These are phyloP conservation scores for Hymenoscyphus salicellus DNA, from an alignment of 2,329 filamentous ascomycete species.

Conservation along the genomic window DNA sequence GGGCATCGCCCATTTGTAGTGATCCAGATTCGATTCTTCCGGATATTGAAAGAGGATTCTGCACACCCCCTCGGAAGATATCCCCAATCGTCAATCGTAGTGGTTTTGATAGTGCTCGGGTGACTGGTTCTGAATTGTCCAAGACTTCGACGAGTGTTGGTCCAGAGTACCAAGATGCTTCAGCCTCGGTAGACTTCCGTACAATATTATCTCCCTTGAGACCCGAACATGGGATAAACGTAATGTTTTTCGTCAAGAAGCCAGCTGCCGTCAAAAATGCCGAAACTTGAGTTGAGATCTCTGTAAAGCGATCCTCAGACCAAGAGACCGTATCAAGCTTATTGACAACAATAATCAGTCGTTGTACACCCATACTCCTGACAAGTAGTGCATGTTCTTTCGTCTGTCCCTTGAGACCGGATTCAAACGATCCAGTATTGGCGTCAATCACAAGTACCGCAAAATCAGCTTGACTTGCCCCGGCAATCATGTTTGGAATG, in stretches of 20 bases:
- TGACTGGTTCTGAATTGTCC: constrained; percentile 73
- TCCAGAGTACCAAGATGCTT: constrained; percentile 75
- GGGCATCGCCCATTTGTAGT: constrained; percentile 76
- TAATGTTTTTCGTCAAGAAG: constrained; percentile 76
- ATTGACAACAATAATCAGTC: constrained; percentile 87
- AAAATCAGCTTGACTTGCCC: constrained; percentile 92
- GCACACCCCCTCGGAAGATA: constrained; percentile 74
- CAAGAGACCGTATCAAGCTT: constrained; percentile 88
- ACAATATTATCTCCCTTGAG: constrained; percentile 85
- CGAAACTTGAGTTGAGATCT: constrained; percentile 78
- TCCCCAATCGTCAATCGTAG: constrained; percentile 85
- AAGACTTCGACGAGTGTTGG: constrained; percentile 78
- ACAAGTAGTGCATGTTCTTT: constrained; percentile 88
- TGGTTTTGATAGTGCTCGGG: constrained; percentile 70
- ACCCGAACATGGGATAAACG: constrained; percentile 86
- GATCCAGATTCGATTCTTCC: constrained; percentile 83
- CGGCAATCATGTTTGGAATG: constrained; percentile 98
- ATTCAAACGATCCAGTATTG: constrained; percentile 86
- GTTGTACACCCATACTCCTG: constrained; percentile 84
- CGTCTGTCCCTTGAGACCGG: constrained; percentile 88
- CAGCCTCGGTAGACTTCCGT: constrained; percentile 51
- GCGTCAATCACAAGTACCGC: constrained; percentile 93
- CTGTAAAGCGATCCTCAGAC: constrained; percentile 77
- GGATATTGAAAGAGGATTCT: constrained; percentile 79
- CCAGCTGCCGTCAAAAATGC: constrained; percentile 80